Percentiles rank a stretch among this genome's conserved stretches.
These are phyloP conservation scores for Dentipellis fragilis DNA, from an alignment of 768 basidiomycete species.

Conservation along the genomic window DNA sequence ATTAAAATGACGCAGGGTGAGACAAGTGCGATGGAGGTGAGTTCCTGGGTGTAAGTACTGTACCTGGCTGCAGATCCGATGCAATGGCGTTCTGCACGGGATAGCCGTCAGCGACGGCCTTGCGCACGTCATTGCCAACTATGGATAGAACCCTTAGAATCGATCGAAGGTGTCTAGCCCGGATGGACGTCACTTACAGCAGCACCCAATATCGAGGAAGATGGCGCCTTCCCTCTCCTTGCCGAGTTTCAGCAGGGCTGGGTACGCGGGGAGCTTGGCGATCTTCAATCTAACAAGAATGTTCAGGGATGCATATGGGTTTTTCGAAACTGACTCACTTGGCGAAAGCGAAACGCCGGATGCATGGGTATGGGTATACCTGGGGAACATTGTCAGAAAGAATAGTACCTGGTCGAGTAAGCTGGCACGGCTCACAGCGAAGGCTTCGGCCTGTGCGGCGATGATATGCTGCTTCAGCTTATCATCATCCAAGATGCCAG, in stretches of 20 bases:
- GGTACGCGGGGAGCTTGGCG: background rate
- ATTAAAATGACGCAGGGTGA: background rate
- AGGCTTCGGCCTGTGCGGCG: constrained; percentile 15
- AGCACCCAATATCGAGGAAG: background rate
- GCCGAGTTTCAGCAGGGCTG: background rate
- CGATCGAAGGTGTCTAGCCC: no score
- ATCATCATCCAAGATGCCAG: constrained; percentile 16
- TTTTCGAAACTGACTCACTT: background rate
- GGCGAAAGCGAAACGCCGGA: constrained; percentile 5
- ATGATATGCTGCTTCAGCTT: constrained; percentile 18
- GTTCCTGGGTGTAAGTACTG: constrained; percentile 1
- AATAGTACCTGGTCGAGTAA: background rate
- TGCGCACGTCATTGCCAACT: constrained; percentile 13
- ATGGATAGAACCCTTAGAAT: background rate
- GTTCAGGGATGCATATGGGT: background rate
- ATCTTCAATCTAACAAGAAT: background rate
- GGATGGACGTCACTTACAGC: background rate
- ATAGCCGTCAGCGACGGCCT: constrained; percentile 28
- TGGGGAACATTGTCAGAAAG: background rate
- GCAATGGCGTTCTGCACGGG: constrained; percentile 28
- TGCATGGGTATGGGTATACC: constrained; percentile 13
- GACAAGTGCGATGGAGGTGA: background rate
- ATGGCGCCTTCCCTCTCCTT: constrained; percentile 24
- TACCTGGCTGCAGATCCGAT: constrained; percentile 28
- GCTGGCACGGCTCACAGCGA: constrained; percentile 5